Evolutionary conservation across 441 rosid species (phyloP), one percentile per base, ranked within the genome.

Genomic region (Lepidium campestre): DNA sequence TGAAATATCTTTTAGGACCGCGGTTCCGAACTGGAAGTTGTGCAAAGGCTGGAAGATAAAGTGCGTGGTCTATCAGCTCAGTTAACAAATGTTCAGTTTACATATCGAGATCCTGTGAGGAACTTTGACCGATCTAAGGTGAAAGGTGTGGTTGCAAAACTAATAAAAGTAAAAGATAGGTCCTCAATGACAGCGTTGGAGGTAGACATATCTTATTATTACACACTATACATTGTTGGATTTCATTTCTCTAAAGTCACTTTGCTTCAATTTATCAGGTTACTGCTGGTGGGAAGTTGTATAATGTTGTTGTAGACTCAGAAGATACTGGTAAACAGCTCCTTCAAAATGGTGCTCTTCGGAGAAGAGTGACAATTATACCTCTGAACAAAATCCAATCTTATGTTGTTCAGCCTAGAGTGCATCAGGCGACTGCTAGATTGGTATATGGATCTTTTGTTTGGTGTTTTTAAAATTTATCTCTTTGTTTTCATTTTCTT

Each of bases 71-170:
- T 87, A 47, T 87, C 90, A 58, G 76, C 67, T 35, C 93, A 81
- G 18, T 56, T 91, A 56, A 82, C 96, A 62, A 90, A 88, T 85
- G 88, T 86, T 80, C 87, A 94, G 77, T 91, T 94, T 81, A 71
- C 78, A 25, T 94, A 85, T 71, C 83, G 87, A 12, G 99, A 94
- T 82, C 99, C 98, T 50, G 80, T 72, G 56, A 94, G 77, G 74
- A 84, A 88, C 68, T 94, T 94, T 78, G 97, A 94, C 57, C 79
- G 94, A 74, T 82, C 93, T 52, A 94, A 83, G 81, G 99, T 94
- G 76, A 94, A 94, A 80, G 99, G 99, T 23, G 98, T 90, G 73
- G 91, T 94, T 36, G 96, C 99, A 71, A 90, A 80, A 75, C 88
- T 91, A 64, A 82, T 94, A 72, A 81, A 85, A 79, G 98, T 94